Conservation (phyloP, 306 rosid genomes). For the Quercus mongolica region DNA sequence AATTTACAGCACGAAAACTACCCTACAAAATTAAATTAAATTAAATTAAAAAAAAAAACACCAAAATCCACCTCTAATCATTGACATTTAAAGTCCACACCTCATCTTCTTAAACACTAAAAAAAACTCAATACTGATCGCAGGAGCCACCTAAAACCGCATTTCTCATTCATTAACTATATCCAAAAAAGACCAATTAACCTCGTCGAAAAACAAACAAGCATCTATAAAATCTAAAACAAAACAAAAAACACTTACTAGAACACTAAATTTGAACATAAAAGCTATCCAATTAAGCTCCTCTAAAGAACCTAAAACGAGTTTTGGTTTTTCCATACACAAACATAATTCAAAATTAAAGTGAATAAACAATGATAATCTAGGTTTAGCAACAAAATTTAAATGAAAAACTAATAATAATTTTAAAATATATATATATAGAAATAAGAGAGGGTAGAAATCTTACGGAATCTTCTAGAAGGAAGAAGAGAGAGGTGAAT, state of each 20-base stretch:
- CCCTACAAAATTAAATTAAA: background rate
- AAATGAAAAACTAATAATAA: background rate
- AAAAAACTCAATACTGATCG: background rate
- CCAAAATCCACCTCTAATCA: background rate
- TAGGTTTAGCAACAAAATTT: conserved; percentile 12
- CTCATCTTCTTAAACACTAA: background rate
- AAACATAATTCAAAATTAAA: background rate
- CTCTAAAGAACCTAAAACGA: conserved; percentile 7
- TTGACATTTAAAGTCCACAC: background rate
- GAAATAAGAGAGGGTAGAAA: background rate
- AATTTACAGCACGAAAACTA: background rate
- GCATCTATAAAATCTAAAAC: background rate
- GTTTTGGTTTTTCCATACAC: background rate
- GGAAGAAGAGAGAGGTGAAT: conserved; percentile 16
- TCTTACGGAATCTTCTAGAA: conserved; percentile 19
- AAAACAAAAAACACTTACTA: background rate
- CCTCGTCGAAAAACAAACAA: background rate
- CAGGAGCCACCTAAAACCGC: background rate
- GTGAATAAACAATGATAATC: conserved; percentile 12
- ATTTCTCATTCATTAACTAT: background rate
- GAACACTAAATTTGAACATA: background rate
- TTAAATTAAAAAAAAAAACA: no score
- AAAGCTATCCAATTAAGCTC: conserved; percentile 3
- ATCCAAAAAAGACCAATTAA: background rate
- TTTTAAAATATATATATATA: background rate